Evolutionary conservation across 2,329 filamentous ascomycete genomes (phyloP).

Genomic region (Calonectria crousiana): DNA sequence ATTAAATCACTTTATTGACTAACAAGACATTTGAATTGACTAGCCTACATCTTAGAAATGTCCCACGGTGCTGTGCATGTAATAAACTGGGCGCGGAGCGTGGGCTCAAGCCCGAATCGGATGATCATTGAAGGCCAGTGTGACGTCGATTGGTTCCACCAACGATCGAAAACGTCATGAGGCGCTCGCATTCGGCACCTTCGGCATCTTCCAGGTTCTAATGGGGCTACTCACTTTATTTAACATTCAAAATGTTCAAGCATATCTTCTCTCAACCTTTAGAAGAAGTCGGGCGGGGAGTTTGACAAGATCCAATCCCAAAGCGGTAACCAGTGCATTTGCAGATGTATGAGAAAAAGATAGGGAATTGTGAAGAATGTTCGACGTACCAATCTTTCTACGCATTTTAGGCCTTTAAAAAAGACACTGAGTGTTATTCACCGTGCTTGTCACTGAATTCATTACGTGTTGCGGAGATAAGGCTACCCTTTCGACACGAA

Average conservation of each 20-base stretch:
- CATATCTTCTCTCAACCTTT: no score
- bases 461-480: neutral
- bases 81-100: neutral
- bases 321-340: no score
- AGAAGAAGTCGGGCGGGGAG: no score
- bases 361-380: neutral
- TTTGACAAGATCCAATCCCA: neutral
- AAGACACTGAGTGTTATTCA: neutral
- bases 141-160: neutral
- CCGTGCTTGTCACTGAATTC: neutral
- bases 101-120: neutral
- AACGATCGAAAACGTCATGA: neutral
- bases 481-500: no score
- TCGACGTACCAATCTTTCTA: neutral
- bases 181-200: neutral
- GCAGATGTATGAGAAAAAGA: no score
- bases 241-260: no score
- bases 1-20: neutral
- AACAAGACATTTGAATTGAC: neutral
- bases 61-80: no score
- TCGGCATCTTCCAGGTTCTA: neutral
- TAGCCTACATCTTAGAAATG: neutral
- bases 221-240: neutral
- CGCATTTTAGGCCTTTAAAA: neutral
- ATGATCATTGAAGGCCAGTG: neutral